A percentile compares a stretch with the other conserved stretches of the same genome.
These are phyloP conservation scores for Apostasia ramifera DNA, from an alignment of 106 monocot genomes.

Conservation along the genomic window DNA sequence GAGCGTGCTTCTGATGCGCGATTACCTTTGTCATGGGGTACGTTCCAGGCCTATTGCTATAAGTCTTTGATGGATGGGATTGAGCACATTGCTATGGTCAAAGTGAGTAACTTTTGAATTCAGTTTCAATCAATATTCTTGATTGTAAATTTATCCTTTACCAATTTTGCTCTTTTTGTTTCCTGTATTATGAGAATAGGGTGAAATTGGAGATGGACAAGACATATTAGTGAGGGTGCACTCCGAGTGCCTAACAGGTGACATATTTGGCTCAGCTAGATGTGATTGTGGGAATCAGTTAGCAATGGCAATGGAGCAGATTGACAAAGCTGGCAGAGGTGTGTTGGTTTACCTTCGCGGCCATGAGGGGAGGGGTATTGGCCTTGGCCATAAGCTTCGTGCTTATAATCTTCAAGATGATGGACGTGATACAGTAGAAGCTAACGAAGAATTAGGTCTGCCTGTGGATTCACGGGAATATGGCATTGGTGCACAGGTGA, in stretches of 20 bases:
- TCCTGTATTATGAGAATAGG: slow-evolving; percentile 25
- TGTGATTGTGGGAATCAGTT: slow-evolving; percentile 94
- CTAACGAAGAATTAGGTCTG: slow-evolving; percentile 83
- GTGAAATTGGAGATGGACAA: slow-evolving; percentile 85
- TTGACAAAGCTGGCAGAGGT: slow-evolving; percentile 83
- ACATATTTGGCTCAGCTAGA: slow-evolving; percentile 66
- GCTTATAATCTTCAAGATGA: slow-evolving; percentile 93
- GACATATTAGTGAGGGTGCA: slow-evolving; percentile 88
- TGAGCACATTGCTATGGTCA: slow-evolving; percentile 96
- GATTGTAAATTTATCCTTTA: background rate
- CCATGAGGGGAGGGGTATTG: slow-evolving; percentile 94
- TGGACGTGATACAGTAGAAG: slow-evolving; percentile 94
- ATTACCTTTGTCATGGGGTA: slow-evolving; percentile 71
- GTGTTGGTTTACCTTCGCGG: slow-evolving; percentile 93
- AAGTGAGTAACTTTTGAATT: slow-evolving; percentile 29
- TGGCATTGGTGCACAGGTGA: slow-evolving; percentile 96
- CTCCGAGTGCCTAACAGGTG: slow-evolving; percentile 87
- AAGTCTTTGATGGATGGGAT: slow-evolving; percentile 89
- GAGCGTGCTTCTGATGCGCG: slow-evolving; percentile 65
- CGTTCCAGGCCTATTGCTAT: slow-evolving; percentile 73
- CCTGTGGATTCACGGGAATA: slow-evolving; percentile 95
- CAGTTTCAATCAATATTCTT: background rate
- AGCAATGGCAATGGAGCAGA: slow-evolving; percentile 70
- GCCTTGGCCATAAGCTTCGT: slow-evolving; percentile 94
- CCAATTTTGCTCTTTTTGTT: background rate